Evolutionary conservation across 352 stramenopile genomes (phyloP).

Genomic region (Pythium rhizo-oryzae): DNA sequence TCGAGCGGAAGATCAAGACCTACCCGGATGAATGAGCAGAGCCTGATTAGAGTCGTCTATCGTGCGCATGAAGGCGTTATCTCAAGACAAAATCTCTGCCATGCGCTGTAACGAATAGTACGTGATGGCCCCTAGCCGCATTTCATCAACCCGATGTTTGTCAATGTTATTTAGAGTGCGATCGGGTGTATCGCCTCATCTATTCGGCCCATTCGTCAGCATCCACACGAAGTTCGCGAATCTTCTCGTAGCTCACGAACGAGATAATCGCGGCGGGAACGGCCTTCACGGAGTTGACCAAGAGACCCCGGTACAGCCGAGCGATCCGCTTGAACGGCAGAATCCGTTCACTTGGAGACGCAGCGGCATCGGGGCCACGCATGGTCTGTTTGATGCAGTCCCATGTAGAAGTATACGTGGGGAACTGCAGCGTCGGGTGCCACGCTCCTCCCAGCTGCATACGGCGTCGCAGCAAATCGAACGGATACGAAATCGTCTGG

Average conservation of each 20-base stretch:
- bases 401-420: constrained; percentile 74
- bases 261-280: constrained; percentile 48
- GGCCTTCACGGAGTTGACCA: constrained; percentile 21
- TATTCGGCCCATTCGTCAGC: constrained; percentile 26
- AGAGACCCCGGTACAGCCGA: constrained; percentile 72
- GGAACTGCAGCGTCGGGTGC: constrained; percentile 63
- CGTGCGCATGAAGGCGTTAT: not conserved
- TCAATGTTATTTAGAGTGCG: not conserved
- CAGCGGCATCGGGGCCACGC: constrained; percentile 26
- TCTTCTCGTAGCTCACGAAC: constrained; percentile 75
- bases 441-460: constrained; percentile 77
- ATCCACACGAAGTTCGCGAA: constrained; percentile 52
- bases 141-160: constrained; percentile 3
- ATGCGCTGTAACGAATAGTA: constrained; percentile 14
- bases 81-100: not conserved
- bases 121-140: constrained; percentile 1
- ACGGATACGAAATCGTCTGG: constrained; percentile 79
- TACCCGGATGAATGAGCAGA: constrained; percentile 30
- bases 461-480: constrained; percentile 78
- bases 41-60: no score
- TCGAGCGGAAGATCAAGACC: constrained; percentile 68
- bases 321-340: constrained; percentile 25
- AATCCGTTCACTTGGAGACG: not conserved
- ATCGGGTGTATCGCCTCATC: not conserved
- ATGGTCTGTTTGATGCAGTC: constrained; percentile 63